These are phyloP conservation scores for Fraxinus anomala DNA, from an alignment of 257 asterid genomes.

Conservation along the genomic window DNA sequence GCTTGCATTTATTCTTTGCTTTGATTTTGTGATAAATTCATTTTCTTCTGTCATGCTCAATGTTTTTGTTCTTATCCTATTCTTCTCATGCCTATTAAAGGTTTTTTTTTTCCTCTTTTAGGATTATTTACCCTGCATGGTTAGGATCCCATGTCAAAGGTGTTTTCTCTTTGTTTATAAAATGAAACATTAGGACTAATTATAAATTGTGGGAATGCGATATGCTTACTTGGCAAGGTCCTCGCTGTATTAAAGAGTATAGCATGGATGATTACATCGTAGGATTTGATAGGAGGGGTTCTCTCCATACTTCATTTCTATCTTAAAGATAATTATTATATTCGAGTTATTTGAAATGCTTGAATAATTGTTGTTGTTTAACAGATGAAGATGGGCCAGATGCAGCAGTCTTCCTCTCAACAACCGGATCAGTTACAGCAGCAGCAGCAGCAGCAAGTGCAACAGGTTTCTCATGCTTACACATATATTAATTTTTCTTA, in stretches of 20 bases:
- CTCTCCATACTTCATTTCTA: not conserved
- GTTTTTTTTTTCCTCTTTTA: not conserved
- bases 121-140: not conserved
- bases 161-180: not conserved
- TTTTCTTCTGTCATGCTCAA: not conserved
- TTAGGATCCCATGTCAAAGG: not conserved
- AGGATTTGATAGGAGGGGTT: too few relatives aligned
- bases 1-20: not conserved
- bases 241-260: not conserved
- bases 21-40: not conserved
- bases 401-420: constrained; percentile 58
- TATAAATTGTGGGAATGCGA: constrained; percentile 3
- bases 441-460: constrained; percentile 58
- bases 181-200: not conserved
- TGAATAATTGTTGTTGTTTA: constrained; percentile 8
- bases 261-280: not conserved
- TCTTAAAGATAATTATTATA: not conserved
- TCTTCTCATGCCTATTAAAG: not conserved
- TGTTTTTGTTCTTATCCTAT: not conserved
- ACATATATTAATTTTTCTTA: constrained; percentile 1
- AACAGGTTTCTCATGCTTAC: constrained; percentile 41
- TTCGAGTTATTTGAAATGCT: not conserved
- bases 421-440: constrained; percentile 56
- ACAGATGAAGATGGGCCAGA: constrained; percentile 58
- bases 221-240: not conserved